Evolutionary conservation across 805 yeast genomes (phyloP).

Genomic region (Danielia reshetovae): DNA sequence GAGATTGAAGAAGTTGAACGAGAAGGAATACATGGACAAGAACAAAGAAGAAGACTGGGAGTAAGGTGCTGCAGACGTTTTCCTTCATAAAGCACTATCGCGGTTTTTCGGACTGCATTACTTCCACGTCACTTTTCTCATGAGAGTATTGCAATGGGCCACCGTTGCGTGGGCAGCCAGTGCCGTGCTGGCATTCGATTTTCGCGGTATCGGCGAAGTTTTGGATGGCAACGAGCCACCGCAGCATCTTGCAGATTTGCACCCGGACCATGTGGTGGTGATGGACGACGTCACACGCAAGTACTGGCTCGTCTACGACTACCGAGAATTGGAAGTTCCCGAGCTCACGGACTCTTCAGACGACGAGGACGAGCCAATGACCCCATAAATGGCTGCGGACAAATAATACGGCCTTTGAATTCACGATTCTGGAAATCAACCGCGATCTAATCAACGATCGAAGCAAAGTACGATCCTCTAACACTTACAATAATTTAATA

Average conservation of each 20-base stretch:
- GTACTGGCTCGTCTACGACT: constrained; percentile 1
- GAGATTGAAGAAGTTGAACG: constrained; percentile 22
- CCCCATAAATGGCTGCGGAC: neutral
- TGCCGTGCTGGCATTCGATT: neutral
- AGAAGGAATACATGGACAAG: constrained; percentile 7
- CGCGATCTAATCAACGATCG: too few relatives aligned
- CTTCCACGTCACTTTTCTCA: neutral
- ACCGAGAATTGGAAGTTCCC: too few relatives aligned
- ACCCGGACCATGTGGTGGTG: constrained; percentile 1
- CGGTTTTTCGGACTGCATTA: neutral
- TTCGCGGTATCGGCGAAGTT: neutral
- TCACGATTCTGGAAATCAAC: too few relatives aligned
- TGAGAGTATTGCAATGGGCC: constrained; percentile 1
- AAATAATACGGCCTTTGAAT: too few relatives aligned
- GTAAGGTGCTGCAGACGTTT: too few relatives aligned
- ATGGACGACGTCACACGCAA: neutral
- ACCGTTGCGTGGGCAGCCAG: constrained; percentile 1
- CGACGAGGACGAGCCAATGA: neutral
- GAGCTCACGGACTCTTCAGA: too few relatives aligned
- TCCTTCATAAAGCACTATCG: too few relatives aligned
- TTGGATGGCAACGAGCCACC: neutral
- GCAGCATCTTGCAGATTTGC: neutral
- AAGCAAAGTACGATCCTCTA: too few relatives aligned
- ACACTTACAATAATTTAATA: too few relatives aligned
- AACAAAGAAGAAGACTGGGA: constrained; percentile 1